Conservation (phyloP, 179 eudicot species). For the Spergularia azorica region DNA sequence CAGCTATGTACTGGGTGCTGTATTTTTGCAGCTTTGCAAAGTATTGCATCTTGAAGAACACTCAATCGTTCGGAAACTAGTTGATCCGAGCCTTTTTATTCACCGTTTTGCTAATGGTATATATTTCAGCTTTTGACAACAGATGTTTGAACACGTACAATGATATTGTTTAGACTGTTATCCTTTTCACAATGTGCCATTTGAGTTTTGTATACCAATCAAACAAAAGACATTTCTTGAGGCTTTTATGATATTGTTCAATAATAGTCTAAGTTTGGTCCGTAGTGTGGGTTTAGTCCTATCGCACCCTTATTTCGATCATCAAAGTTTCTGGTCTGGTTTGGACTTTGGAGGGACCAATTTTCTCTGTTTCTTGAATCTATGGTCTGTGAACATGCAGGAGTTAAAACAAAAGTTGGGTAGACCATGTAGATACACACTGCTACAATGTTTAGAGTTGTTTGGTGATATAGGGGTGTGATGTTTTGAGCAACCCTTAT, state of each 20-base stretch:
- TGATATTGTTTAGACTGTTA: not conserved
- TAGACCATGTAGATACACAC: too few relatives aligned
- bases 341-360: too few relatives aligned
- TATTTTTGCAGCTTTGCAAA: constrained; percentile 90
- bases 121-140: constrained; percentile 18
- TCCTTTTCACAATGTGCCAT: not conserved
- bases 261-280: not conserved
- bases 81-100: constrained; percentile 95
- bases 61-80: constrained; percentile 74
- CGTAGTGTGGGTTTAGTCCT: not conserved
- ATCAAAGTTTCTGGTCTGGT: too few relatives aligned
- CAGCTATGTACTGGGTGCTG: constrained; percentile 91
- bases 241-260: not conserved
- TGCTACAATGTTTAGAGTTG: too few relatives aligned
- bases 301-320: too few relatives aligned
- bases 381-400: too few relatives aligned
- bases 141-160: not conserved
- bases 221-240: not conserved
- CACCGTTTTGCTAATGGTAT: constrained; percentile 72
- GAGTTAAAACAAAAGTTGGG: too few relatives aligned
- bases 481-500: too few relatives aligned
- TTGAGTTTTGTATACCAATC: not conserved
- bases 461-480: too few relatives aligned
- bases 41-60: constrained; percentile 77
- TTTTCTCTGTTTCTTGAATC: too few relatives aligned